Conservation (phyloP, 1,284 basidiomycete genomes). For the Puccinia sorghi region DNA sequence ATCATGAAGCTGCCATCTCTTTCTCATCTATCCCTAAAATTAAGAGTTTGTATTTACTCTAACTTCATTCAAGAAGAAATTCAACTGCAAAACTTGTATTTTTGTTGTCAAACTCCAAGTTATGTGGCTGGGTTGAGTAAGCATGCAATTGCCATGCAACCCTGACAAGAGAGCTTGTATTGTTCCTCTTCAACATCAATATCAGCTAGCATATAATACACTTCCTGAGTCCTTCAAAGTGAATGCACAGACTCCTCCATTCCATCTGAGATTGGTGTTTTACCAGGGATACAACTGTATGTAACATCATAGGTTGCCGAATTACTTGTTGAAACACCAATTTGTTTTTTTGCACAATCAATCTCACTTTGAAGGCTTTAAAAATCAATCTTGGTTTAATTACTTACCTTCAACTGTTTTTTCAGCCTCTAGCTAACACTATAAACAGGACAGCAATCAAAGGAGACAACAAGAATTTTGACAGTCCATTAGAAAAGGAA, state of each 20-base stretch:
- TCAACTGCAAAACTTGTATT: no score
- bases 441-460: no score
- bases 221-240: constrained; percentile 2
- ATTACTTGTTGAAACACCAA: constrained; percentile 11
- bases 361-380: not conserved
- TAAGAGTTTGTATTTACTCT: no score
- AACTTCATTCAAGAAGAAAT: no score
- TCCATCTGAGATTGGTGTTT: not conserved
- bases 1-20: no score
- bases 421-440: no score
- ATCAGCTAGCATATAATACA: not conserved
- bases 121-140: constrained; percentile 18
- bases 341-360: no score
- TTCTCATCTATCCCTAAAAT: no score
- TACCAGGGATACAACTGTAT: not conserved
- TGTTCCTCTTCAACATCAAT: constrained; percentile 8
- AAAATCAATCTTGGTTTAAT: not conserved
- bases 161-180: constrained; percentile 3
- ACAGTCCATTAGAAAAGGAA: no score
- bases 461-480: no score
- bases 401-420: not conserved
- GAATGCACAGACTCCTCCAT: constrained; percentile 3
- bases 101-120: not conserved
- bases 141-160: constrained; percentile 15
- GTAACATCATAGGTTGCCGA: not conserved